Evolutionary conservation across 1,139 yeast genomes (phyloP).

Genomic region (Yamadazyma kanchanaburiensis): DNA sequence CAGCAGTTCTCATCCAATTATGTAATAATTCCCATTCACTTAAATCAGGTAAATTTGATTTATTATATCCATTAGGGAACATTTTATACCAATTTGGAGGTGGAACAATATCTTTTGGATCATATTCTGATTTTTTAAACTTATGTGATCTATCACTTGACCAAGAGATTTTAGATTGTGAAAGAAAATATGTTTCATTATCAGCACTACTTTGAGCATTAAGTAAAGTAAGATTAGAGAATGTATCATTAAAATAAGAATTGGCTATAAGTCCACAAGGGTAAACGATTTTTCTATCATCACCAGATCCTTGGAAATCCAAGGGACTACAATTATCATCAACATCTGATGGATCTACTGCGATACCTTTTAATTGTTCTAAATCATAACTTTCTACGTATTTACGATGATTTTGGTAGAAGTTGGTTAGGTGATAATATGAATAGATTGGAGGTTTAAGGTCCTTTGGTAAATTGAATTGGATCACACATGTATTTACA

Average conservation of each 20-base stretch:
- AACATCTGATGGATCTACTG: constrained; percentile 44
- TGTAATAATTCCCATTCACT: constrained; percentile 43
- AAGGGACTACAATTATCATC: constrained; percentile 60
- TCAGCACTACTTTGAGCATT: constrained; percentile 39
- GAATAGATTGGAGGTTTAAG: constrained; percentile 59
- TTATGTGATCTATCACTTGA: constrained; percentile 65
- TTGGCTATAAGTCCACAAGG: constrained; percentile 98
- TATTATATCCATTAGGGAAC: constrained; percentile 89
- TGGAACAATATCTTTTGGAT: constrained; percentile 73
- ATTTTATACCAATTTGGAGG: constrained; percentile 91
- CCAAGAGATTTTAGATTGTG: constrained; percentile 83
- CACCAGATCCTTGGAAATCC: constrained; percentile 32
- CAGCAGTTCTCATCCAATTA: constrained; percentile 87
- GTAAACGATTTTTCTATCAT: constrained; percentile 46
- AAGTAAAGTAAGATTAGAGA: constrained; percentile 45
- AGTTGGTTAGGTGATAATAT: constrained; percentile 70
- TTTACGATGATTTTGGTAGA: constrained; percentile 75
- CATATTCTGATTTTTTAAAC: constrained; percentile 76
- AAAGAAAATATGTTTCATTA: constrained; percentile 54
- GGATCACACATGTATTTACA: constrained; percentile 47
- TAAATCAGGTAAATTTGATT: constrained; percentile 74
- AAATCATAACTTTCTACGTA: constrained; percentile 70
- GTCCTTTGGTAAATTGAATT: constrained; percentile 58
- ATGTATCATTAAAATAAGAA: constrained; percentile 86
- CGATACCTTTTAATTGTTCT: constrained; percentile 61